These are phyloP conservation scores for Primulina eburnea DNA, from an alignment of 257 asterid species.

Conservation along the genomic window DNA sequence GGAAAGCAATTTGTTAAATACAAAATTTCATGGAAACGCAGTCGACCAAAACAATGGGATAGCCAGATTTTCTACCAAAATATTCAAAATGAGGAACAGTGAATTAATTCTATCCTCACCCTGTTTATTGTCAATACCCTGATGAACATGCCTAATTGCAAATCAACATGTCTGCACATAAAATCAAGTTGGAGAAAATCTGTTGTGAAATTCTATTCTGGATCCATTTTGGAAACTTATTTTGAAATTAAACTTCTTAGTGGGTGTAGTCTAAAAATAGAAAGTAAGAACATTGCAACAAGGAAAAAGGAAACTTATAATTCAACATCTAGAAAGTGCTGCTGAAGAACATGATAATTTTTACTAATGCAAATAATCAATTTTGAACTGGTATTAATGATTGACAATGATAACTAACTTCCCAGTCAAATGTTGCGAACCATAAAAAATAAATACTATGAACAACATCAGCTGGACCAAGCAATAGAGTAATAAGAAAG, in stretches of 20 bases:
- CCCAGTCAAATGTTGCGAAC: not conserved
- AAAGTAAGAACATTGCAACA: slow-evolving; percentile 1
- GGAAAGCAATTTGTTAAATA: slow-evolving; percentile 6
- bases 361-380: not conserved
- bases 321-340: not conserved
- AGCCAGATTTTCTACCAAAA: slow-evolving; percentile 9
- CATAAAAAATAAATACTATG: not conserved
- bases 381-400: not conserved
- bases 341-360: slow-evolving; percentile 3
- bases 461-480: not conserved
- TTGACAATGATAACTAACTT: slow-evolving; percentile 3
- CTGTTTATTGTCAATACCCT: not conserved
- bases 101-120: not conserved
- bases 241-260: not conserved
- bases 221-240: not conserved
- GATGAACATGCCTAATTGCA: not conserved
- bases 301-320: not conserved
- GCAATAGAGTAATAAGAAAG: not conserved
- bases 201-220: slow-evolving; percentile 1
- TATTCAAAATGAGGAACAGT: slow-evolving; percentile 12
- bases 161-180: slow-evolving; percentile 2
- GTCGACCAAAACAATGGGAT: slow-evolving; percentile 2
- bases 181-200: slow-evolving; percentile 10
- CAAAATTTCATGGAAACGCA: not conserved
- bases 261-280: not conserved